phyloP scores from a whole-genome alignment of 495 filamentous ascomycete species.

The Talaromyces liani region DNA sequence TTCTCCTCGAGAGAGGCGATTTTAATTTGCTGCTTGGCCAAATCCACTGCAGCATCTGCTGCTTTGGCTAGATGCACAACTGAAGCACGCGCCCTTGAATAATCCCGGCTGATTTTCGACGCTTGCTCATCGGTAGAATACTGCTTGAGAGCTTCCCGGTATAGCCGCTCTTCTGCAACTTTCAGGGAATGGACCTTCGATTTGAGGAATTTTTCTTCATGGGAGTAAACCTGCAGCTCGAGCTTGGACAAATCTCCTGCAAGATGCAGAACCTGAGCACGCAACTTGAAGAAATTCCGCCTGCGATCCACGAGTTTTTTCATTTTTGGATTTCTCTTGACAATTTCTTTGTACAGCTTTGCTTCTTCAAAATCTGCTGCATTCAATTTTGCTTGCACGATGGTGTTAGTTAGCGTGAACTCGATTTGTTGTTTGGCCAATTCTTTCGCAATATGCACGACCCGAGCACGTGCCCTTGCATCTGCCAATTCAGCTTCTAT shows the following conservation, averaged over 20 bases:
- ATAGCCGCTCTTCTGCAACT: neutral
- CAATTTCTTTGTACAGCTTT: neutral
- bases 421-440: neutral
- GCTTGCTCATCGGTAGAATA: neutral
- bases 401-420: neutral
- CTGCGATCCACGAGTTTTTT: neutral
- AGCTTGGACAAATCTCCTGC: constrained; percentile 8
- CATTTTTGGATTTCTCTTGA: neutral
- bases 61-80: neutral
- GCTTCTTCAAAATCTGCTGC: neutral
- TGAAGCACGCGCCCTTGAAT: neutral
- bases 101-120: neutral
- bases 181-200: neutral
- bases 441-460: neutral
- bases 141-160: neutral
- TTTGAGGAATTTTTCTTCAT: neutral
- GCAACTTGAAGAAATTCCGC: neutral
- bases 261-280: neutral
- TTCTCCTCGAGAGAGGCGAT: constrained; percentile 8
- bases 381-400: neutral
- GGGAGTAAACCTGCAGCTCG: neutral
- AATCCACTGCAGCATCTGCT: neutral
- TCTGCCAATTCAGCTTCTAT: neutral
- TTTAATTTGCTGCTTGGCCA: constrained; percentile 14
- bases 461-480: neutral